Conservation (phyloP, 2,329 filamentous ascomycete genomes). For the Lasiodiplodia hormozganensis region DNA sequence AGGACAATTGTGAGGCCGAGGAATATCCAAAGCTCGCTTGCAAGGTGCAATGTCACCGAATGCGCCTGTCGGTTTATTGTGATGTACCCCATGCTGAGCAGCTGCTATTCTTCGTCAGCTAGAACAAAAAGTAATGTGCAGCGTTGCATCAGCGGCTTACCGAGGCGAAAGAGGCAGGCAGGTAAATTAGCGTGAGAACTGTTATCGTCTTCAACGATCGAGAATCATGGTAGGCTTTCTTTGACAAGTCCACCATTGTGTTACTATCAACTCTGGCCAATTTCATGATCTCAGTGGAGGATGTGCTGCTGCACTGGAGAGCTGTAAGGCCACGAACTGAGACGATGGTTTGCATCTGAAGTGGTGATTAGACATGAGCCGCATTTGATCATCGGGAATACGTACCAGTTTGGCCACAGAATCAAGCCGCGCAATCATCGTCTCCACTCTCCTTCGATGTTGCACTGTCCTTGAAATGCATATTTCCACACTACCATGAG, state of each 20-base stretch:
- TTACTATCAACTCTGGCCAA: constrained; percentile 30
- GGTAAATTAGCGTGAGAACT: constrained; percentile 31
- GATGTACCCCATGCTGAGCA: constrained; percentile 1
- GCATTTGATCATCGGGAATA: neutral
- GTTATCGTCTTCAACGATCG: constrained; percentile 32
- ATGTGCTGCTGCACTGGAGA: constrained; percentile 28
- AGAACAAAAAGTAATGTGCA: neutral
- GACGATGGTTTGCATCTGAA: constrained; percentile 28
- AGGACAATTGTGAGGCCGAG: too few relatives aligned
- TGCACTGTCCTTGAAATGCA: too few relatives aligned
- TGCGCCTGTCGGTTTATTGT: too few relatives aligned
- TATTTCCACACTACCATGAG: too few relatives aligned
- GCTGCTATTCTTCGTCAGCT: constrained; percentile 23
- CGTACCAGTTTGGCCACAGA: neutral
- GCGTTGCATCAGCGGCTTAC: neutral
- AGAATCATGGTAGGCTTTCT: constrained; percentile 30
- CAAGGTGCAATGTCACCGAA: too few relatives aligned
- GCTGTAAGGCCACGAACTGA: constrained; percentile 30
- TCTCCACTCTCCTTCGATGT: too few relatives aligned
- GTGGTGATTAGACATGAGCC: neutral
- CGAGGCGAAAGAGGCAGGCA: constrained; percentile 32
- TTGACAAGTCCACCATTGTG: constrained; percentile 31
- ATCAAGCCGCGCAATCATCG: neutral
- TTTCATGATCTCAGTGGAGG: constrained; percentile 29
- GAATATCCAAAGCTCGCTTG: too few relatives aligned